Evolutionary conservation across 2,329 filamentous ascomycete genomes (phyloP).

Genomic region (Colletotrichum gigasporum): DNA sequence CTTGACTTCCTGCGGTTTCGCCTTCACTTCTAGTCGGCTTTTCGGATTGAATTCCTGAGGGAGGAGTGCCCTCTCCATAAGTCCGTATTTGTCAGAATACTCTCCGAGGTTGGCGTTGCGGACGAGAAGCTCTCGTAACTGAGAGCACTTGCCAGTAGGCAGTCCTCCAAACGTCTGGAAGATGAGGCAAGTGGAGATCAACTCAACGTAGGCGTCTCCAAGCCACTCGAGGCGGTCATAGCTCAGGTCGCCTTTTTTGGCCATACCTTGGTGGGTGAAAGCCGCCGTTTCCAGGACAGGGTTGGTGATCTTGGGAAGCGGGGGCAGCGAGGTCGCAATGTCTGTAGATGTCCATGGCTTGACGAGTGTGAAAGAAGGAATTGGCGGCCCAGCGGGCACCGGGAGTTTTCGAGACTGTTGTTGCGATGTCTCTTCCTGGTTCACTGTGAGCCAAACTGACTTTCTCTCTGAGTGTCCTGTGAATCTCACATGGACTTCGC

Average conservation of each 20-base stretch:
- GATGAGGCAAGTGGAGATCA: slow-evolving; percentile 80
- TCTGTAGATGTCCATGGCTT: slow-evolving; percentile 62
- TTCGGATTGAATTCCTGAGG: slow-evolving; percentile 54
- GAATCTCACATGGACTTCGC: too few relatives aligned
- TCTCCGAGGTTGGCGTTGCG: slow-evolving; percentile 80
- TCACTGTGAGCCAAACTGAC: background rate
- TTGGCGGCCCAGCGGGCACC: background rate
- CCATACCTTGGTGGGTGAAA: slow-evolving; percentile 71
- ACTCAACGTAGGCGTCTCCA: slow-evolving; percentile 86
- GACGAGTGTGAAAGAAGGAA: slow-evolving; percentile 34
- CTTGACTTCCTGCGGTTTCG: slow-evolving; percentile 57
- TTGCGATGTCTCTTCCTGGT: background rate
- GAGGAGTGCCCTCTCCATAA: slow-evolving; percentile 71
- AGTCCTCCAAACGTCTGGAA: slow-evolving; percentile 75
- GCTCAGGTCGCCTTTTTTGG: slow-evolving; percentile 50
- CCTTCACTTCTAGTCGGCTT: slow-evolving; percentile 39
- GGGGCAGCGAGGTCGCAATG: slow-evolving; percentile 59
- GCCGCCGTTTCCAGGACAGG: slow-evolving; percentile 67
- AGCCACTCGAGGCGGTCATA: slow-evolving; percentile 92
- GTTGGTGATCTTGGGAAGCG: slow-evolving; percentile 70
- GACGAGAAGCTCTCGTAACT: slow-evolving; percentile 81
- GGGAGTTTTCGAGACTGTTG: background rate
- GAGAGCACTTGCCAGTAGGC: slow-evolving; percentile 74
- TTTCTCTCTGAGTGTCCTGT: too few relatives aligned
- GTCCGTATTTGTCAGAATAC: slow-evolving; percentile 76